These are phyloP conservation scores for Aleurites moluccanus DNA, from an alignment of 441 rosid species.

Conservation along the genomic window DNA sequence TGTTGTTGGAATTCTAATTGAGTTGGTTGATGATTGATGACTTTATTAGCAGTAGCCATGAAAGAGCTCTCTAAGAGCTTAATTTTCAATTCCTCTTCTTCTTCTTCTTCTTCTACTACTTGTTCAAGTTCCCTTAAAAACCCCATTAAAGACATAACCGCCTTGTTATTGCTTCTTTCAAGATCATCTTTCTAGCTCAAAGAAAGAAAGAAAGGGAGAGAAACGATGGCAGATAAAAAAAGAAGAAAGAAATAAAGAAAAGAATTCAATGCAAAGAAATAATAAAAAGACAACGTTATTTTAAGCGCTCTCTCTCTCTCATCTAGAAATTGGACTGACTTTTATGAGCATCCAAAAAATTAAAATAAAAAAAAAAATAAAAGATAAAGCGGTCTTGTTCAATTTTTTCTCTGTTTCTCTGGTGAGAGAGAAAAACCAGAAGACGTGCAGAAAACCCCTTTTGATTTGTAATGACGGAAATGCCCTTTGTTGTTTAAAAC, in stretches of 20 bases:
- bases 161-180: constrained; percentile 24
- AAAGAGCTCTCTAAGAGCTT: constrained; percentile 30
- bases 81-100: constrained; percentile 10
- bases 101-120: neutral
- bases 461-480: constrained; percentile 27
- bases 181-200: constrained; percentile 19
- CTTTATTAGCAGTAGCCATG: constrained; percentile 48
- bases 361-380: neutral
- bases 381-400: constrained; percentile 58
- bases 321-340: constrained; percentile 34
- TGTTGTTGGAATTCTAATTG: constrained; percentile 31
- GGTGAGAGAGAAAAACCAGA: constrained; percentile 19
- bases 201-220: neutral
- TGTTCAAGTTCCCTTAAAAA: constrained; percentile 25
- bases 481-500: neutral
- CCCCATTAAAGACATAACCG: constrained; percentile 37
- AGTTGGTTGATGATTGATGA: constrained; percentile 39
- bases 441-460: constrained; percentile 24
- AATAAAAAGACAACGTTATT: constrained; percentile 43
- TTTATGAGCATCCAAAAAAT: constrained; percentile 21
- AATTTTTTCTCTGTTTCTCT: constrained; percentile 26
- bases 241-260: no score
- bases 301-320: constrained; percentile 5
- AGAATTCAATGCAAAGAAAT: constrained; percentile 36
- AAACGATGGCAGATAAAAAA: constrained; percentile 8